Percentiles rank a stretch among this genome's conserved stretches.
Conservation (phyloP, 495 filamentous ascomycete genomes). For the Coniosporium apollinis region DNA sequence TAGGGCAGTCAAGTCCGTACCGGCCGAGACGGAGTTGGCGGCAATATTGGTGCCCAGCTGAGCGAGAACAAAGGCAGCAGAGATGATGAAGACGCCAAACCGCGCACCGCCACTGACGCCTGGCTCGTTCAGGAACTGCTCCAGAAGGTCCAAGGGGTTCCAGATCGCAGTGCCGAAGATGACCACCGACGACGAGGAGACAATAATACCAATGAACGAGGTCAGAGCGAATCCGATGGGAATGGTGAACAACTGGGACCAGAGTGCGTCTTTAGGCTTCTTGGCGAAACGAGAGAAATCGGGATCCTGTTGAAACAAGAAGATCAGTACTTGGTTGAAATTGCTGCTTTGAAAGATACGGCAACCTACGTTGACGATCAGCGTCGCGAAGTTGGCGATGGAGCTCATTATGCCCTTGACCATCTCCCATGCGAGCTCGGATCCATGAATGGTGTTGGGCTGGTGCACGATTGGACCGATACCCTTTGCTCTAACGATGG, state of each 20-base stretch:
- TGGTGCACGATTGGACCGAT: slow-evolving; percentile 75
- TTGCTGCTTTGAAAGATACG: too few relatives aligned
- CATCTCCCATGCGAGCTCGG: slow-evolving; percentile 61
- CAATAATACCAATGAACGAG: slow-evolving; percentile 86
- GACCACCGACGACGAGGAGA: slow-evolving; percentile 67
- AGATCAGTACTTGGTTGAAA: slow-evolving; percentile 24
- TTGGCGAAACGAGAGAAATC: slow-evolving; percentile 79
- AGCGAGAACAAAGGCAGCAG: slow-evolving; percentile 65
- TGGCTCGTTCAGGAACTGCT: slow-evolving; percentile 55
- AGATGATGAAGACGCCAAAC: slow-evolving; percentile 79
- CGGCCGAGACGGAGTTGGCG: slow-evolving; percentile 74
- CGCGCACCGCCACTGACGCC: slow-evolving; percentile 55
- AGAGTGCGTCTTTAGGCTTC: slow-evolving; percentile 69
- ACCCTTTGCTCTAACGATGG: slow-evolving; percentile 65
- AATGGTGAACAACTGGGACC: slow-evolving; percentile 79
- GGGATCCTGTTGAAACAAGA: too few relatives aligned
- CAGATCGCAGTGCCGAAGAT: slow-evolving; percentile 68
- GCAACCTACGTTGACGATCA: slow-evolving; percentile 55
- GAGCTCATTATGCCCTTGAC: slow-evolving; percentile 73
- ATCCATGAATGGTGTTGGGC: slow-evolving; percentile 43
- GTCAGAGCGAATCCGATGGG: slow-evolving; percentile 76
- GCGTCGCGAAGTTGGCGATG: slow-evolving; percentile 84
- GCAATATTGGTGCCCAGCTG: slow-evolving; percentile 90
- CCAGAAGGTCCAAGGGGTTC: slow-evolving; percentile 69
- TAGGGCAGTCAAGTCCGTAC: slow-evolving; percentile 85